Evolutionary conservation across 2,329 filamentous ascomycete genomes (phyloP).

Genomic region (Scorias spongiosa): DNA sequence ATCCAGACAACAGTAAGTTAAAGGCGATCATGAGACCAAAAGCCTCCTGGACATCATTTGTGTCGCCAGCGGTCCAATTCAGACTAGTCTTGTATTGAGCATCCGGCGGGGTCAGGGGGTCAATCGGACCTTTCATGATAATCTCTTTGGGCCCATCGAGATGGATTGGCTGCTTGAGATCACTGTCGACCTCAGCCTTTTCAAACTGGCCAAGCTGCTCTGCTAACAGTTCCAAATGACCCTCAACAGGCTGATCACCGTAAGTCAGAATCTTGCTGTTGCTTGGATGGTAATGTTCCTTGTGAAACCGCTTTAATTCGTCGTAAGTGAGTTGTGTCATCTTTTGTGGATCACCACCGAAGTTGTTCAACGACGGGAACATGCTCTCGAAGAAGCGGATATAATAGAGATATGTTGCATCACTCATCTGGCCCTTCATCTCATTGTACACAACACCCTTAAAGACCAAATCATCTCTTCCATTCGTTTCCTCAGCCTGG

Average conservation of each 20-base stretch:
- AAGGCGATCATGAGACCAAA: constrained; percentile 75
- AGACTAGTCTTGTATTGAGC: constrained; percentile 89
- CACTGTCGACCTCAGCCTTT: constrained; percentile 50
- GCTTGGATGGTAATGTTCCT: constrained; percentile 89
- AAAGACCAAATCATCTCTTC: constrained; percentile 60
- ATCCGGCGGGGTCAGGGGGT: constrained; percentile 71
- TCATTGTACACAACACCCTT: constrained; percentile 99
- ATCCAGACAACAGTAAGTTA: constrained; percentile 78
- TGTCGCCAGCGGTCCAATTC: constrained; percentile 81
- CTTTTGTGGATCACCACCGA: constrained; percentile 86
- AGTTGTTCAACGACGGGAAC: constrained; percentile 89
- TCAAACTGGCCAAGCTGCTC: constrained; percentile 59
- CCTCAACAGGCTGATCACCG: constrained; percentile 72
- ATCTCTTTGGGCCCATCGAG: constrained; percentile 55
- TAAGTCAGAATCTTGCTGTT: constrained; percentile 96
- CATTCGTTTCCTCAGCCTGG: constrained; percentile 29
- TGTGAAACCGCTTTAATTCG: constrained; percentile 76
- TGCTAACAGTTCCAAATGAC: constrained; percentile 68
- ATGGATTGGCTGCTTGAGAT: constrained; percentile 62
- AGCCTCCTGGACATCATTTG: constrained; percentile 67
- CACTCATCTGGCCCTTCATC: constrained; percentile 99
- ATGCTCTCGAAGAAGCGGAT: constrained; percentile 91
- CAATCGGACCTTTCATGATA: constrained; percentile 63
- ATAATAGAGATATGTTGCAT: constrained; percentile 90
- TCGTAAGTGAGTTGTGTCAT: constrained; percentile 92